phyloP scores from a whole-genome alignment of 306 rosid genomes.

The Betula pendula region DNA sequence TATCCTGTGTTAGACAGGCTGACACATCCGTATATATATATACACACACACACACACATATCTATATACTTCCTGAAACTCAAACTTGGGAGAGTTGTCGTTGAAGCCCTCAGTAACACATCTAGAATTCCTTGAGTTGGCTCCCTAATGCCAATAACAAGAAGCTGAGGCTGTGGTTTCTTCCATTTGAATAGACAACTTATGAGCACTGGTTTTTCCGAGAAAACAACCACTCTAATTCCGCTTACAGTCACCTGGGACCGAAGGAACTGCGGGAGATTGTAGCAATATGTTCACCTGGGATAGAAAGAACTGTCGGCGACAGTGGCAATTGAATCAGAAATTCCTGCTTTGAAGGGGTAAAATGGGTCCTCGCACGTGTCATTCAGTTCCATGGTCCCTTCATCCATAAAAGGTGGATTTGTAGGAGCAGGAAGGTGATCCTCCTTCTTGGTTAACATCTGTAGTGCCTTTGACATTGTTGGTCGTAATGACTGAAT shows the following conservation, averaged over 20 bases:
- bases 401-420: constrained; percentile 90
- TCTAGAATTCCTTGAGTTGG: constrained; percentile 9
- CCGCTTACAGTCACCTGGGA: neutral
- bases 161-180: neutral
- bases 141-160: neutral
- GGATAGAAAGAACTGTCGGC: constrained; percentile 72
- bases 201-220: neutral
- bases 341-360: constrained; percentile 33
- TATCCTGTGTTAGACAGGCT: neutral
- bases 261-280: neutral
- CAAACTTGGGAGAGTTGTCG: neutral
- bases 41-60: neutral
- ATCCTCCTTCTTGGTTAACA: constrained; percentile 71
- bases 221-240: neutral
- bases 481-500: constrained; percentile 63
- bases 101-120: neutral
- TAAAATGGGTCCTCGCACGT: constrained; percentile 43
- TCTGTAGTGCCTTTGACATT: constrained; percentile 73
- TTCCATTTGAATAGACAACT: neutral
- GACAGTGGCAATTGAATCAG: constrained; percentile 63
- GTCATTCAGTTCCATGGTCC: constrained; percentile 75
- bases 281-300: constrained; percentile 41
- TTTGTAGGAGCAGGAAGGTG: constrained; percentile 66
- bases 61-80: neutral
- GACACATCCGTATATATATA: neutral